Evolutionary conservation across 2,329 filamentous ascomycete genomes (phyloP).

Genomic region (Elsinoe fawcettii): DNA sequence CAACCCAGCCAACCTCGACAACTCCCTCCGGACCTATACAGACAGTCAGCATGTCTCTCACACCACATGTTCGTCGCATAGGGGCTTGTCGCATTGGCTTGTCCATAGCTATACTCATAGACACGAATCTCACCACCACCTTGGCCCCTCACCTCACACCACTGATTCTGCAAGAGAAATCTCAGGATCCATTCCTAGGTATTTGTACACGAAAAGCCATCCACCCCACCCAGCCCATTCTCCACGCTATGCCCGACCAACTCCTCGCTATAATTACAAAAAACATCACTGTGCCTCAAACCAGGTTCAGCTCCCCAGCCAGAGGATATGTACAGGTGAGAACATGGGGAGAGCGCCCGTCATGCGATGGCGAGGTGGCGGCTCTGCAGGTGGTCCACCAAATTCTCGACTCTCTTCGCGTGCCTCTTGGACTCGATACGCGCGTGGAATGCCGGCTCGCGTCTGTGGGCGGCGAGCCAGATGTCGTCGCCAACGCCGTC

Average conservation of each 20-base stretch:
- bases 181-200: slow-evolving; percentile 1
- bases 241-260: background rate
- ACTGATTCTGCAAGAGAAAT: background rate
- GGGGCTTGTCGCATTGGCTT: background rate
- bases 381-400: slow-evolving; percentile 12
- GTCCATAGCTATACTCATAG: background rate
- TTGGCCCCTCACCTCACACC: background rate
- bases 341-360: background rate
- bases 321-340: background rate
- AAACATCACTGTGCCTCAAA: background rate
- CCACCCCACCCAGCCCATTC: background rate
- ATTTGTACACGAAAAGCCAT: background rate
- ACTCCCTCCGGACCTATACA: background rate
- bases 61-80: background rate
- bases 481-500: slow-evolving; percentile 17
- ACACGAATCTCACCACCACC: background rate
- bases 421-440: background rate
- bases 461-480: slow-evolving; percentile 15
- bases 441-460: slow-evolving; percentile 10
- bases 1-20: too few species aligned
- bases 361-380: slow-evolving; percentile 8
- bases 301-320: background rate
- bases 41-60: background rate
- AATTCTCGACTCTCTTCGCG: background rate
- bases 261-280: background rate